Base-by-base conservation (phyloP, 202 grass and related monocot genomes). In the Saccharum hybrid region DNA sequence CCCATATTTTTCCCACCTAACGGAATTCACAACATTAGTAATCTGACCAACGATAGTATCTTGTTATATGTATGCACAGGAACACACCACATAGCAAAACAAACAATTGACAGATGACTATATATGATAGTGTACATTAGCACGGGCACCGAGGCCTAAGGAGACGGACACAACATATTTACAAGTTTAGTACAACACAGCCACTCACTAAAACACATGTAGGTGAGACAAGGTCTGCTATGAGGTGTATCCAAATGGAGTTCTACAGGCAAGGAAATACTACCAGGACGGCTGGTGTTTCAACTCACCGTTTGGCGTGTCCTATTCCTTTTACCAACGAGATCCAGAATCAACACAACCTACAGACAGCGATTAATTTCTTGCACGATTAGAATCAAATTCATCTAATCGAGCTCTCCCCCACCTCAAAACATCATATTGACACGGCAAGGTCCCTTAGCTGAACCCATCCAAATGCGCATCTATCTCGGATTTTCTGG, bases 381-480 rank as follows among this genome's bases (percentile, higher is more conserved):
- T 60, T 16, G 78, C 62, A 61, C 18, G 41, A 11, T 41, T 41
- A 66, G 66, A 66, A 18, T 57, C 51, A n/a, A 48, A 28, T 37
- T 71, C 54, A 81, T 88, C 85, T 89, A 67, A 94, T 62, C 45
- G 88, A 94, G 40, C 7, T 49, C 14, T 36, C 5, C 5, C 36
- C 36, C 36, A 3, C 36, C 4, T 4, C 33, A 33, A 33, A 2
- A 33, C 31, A 33, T 33, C 31, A 33, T 33, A 33, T 33, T 33
- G 31, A 33, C 31, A 33, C 31, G 31, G 31, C 31, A 33, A 33
- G 31, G 2, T 33, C 31, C 31, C 31, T 33, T 33, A 33, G 31
- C 31, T 33, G 31, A 33, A 33, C 31, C 31, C 31, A 33, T 33
- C 31, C 31, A 33, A 33, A 33, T 33, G 31, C 31, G 31, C 31